Percentiles rank a stretch among this genome's conserved stretches.
Evolutionary conservation across 2,329 filamentous ascomycete genomes (phyloP).

Genomic region (Seiridium unicorne): DNA sequence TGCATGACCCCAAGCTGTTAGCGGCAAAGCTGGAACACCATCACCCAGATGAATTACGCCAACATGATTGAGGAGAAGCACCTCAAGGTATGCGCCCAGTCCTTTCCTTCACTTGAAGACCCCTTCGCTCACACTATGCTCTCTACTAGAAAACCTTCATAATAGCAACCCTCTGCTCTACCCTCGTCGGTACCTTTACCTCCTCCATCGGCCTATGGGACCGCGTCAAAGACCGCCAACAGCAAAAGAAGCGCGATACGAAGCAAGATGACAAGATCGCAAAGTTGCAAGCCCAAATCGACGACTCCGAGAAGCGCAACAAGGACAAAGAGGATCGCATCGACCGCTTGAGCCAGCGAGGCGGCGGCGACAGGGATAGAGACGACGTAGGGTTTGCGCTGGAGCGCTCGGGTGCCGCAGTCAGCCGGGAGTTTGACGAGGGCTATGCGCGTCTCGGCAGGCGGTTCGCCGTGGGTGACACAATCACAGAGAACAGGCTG

Average conservation of each 20-base stretch:
- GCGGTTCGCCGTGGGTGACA: conserved; percentile 34
- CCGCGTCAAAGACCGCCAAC: conserved; percentile 27
- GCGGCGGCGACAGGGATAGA: background rate
- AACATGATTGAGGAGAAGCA: conserved; percentile 33
- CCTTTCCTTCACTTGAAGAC: background rate
- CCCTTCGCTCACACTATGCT: background rate
- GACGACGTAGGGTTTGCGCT: conserved; percentile 27
- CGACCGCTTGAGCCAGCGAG: conserved; percentile 2
- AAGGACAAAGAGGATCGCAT: conserved; percentile 12
- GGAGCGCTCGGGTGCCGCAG: conserved; percentile 25
- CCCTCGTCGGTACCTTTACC: conserved; percentile 35
- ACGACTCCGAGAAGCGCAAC: conserved; percentile 16
- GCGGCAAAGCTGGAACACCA: background rate
- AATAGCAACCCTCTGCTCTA: conserved; percentile 36
- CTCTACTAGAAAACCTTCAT: conserved; percentile 33
- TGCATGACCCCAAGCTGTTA: background rate
- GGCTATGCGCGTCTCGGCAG: conserved; percentile 27
- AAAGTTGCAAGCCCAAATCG: conserved; percentile 25
- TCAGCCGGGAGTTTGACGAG: conserved; percentile 33
- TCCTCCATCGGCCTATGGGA: conserved; percentile 36
- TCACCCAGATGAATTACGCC: conserved; percentile 15
- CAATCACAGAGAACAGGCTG: conserved; percentile 31
- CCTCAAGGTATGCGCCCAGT: conserved; percentile 26
- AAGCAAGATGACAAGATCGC: conserved; percentile 30
- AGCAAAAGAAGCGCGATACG: conserved; percentile 29